Evolutionary conservation across 345 rosid genomes (phyloP).

Genomic region (Angophora floribunda): DNA sequence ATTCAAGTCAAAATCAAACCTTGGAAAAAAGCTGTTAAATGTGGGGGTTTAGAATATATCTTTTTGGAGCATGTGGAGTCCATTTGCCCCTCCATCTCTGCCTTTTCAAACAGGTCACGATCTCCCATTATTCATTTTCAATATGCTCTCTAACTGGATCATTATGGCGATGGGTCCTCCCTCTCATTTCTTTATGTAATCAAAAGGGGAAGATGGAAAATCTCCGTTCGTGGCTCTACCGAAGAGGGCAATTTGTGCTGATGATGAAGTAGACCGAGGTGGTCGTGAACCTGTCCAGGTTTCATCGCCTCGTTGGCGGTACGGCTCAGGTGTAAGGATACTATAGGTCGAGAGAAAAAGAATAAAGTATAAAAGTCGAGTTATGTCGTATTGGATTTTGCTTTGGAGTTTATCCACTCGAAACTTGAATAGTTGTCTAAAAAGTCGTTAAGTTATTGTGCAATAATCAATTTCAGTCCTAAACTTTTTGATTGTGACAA

Average conservation of each 20-base stretch:
- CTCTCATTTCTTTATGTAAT: not conserved
- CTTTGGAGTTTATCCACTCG: not conserved
- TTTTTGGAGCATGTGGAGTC: not conserved
- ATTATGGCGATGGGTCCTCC: not conserved
- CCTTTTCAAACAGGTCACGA: not conserved
- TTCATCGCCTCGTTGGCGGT: not conserved
- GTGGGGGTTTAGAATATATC: not conserved
- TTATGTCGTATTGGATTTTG: not conserved
- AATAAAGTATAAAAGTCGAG: not conserved
- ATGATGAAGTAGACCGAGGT: not conserved
- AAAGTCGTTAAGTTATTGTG: too few relatives aligned
- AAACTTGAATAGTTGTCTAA: not conserved
- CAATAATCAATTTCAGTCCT: fast-evolving
- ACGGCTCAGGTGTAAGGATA: not conserved
- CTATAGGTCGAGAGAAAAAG: not conserved
- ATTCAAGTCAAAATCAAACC: not conserved
- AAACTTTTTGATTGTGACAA: too few relatives aligned
- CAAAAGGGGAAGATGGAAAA: not conserved
- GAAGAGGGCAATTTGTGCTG: not conserved
- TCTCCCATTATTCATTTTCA: not conserved
- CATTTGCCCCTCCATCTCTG: not conserved
- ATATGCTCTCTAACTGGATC: not conserved
- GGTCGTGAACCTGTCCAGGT: not conserved
- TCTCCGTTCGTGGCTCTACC: not conserved
- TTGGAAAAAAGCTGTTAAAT: not conserved